Evolutionary conservation across 257 asterid genomes (phyloP), one percentile per base, ranked within the genome.

Genomic region (Solanum verrucosum): DNA sequence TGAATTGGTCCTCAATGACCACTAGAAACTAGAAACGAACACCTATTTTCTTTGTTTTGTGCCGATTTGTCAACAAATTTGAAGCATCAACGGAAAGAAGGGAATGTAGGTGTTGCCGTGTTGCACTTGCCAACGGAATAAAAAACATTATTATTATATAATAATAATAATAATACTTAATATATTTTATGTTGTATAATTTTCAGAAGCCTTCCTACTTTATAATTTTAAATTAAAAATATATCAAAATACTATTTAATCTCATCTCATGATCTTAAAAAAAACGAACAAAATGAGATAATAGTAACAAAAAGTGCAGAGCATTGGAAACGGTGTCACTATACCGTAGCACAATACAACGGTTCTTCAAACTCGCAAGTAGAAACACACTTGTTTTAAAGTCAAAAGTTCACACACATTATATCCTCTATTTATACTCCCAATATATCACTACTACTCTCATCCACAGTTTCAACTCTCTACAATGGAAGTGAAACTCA

Each of bases 251-350:
- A 52, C 16, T 52, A 52, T 49, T 15, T 49, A 15, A 49, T 49
- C 0, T 15, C 0, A 49, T 49, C 0, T 15, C 0, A 0, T 49
- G 1, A 49, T 5, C 1, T 49, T 5, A 12, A 5, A 49, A 9
- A 13, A 65, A 65, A 1, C 4, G 0, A 67, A 67, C 73, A 65
- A 65, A 67, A 67, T 65, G 3, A 25, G 34, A 65, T 5, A 67
- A 67, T 11, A 34, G 25, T 0, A 70, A 31, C 31, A 14, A 68
- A 68, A 68, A 68, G 73, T 67, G 34, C 14, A 70, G 5, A 1
- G 35, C 60, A 38, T 77, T 15, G 35, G 27, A 78, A 31, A 42
- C 4, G 1, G 63, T 78, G 63, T 11, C n/a, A 78, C 16, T 11
- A 40, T 23, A 60, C 14, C 7, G 12, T 12, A 65, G 33, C 20